Evolutionary conservation across 345 rosid genomes (phyloP), one percentile per base, ranked within the genome.

Genomic region (Clarkia xantiana): DNA sequence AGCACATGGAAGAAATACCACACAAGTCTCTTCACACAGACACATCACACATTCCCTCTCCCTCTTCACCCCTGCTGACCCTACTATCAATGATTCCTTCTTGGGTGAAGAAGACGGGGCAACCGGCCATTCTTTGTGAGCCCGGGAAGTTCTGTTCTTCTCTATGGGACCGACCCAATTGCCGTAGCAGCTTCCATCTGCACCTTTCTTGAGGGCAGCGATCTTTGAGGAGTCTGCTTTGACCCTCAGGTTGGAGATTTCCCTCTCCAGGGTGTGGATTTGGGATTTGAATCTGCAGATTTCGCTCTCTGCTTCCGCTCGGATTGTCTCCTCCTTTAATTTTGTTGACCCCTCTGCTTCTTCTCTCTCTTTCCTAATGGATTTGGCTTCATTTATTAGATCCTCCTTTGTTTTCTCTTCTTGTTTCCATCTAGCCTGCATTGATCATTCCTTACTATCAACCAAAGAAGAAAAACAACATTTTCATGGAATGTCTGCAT

Each of bases 21-120:
- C 70, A 0, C 77, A 67, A 73, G 67, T 71, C 59, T 74, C 83
- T 52, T 77, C 83, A 0, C 79, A 74, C 3, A 77, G 82, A 71
- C 95, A 88, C 97, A 88, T 84, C 55, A 88, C 95, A 19, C 97
- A 89, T 55, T 89, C 97, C 18, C 86, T 72, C 62, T 89, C 97
- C 5, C 90, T 80, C 59, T 69, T 76, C 63, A 81, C 72, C 0
- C 75, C 76, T 12, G 19, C 76, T 12, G 19, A 44, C 25, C 65
- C 76, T 9, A 55, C 59, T 46, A 55, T 57, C 69, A 25, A 49
- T 14, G 51, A 49, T 45, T 66, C 68, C 6, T 29, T 29, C 36
- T 29, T 29, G 36, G 36, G 36, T 5, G n/a, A n/a, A n/a, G n/a
- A n/a, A n/a, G n/a, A n/a, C n/a, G 36, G 4, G 36, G 36, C 6